Base-by-base conservation (phyloP, 2,329 filamentous ascomycete genomes). In the Eurotiales sp. region DNA sequence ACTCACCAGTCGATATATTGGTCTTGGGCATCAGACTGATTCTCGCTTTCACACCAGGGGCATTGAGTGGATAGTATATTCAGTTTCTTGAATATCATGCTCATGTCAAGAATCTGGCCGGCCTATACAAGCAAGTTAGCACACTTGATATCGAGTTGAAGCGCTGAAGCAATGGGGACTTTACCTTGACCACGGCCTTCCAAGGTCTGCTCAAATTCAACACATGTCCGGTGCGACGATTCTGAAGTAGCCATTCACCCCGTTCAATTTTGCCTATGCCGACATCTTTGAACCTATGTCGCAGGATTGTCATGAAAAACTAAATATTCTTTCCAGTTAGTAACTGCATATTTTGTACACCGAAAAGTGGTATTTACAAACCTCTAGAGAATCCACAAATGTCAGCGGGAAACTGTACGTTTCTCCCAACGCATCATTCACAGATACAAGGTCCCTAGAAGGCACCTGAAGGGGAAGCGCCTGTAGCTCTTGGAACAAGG, bases 41-140 rank as follows among this genome's bases (percentile, higher is more conserved):
- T 47, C n/a, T 39, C 22, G 15, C 3, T 19, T 8, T 47, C 14
- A 21, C 43, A 46, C 43, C 45, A 47, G 4, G 45, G 45, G 19
- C 34, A 47, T 17, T 25, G 25, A 8, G 25, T 27, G 14, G 45
- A 47, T 12, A 15, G 14, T 21, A 17, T 47, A 21, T 39, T 19
- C 8, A 12, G 29, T 23, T 14, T 47, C 17, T 25, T 40, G 17
- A 39, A 40, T 21, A 47, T 30, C 45, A 47, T 47, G 15, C 45
- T 47, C 45, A 47, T 47, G 34, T 47, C 23, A 47, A 47, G 45
- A 7, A 47, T 30, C 21, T 47, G 45, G n/a, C 45, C 45, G 27
- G 34, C 15, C 45, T 47, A 40, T 19, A 3, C 7, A 14, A 8
- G 21, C n/a, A 3, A 22, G 17, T 8, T 27, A 27, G 25, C 25